Conservation (phyloP, 148 eudicot genomes). For the Rhododendron henanense region DNA sequence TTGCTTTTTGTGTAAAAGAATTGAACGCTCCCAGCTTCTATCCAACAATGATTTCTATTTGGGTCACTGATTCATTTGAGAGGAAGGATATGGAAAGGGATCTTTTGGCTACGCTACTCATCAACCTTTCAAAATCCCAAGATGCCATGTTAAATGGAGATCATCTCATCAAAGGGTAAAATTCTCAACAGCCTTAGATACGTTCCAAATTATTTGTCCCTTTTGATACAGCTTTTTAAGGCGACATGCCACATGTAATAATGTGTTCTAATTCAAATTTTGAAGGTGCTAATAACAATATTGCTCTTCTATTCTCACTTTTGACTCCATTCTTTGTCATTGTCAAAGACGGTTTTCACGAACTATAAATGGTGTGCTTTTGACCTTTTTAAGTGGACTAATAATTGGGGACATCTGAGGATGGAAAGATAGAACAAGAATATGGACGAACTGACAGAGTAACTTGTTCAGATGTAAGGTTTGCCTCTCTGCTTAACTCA, state of each 20-base stretch:
- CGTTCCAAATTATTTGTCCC: background rate
- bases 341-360: background rate
- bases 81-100: conserved; percentile 78
- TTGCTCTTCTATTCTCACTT: background rate
- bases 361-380: background rate
- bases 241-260: background rate
- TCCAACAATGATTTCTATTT: conserved; percentile 68
- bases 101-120: conserved; percentile 57
- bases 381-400: background rate
- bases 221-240: background rate
- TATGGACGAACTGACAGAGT: background rate
- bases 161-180: conserved; percentile 69
- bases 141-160: conserved; percentile 43
- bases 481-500: background rate
- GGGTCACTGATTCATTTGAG: conserved; percentile 86
- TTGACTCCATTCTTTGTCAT: background rate
- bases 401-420: background rate
- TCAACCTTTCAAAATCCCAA: conserved; percentile 50
- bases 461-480: background rate
- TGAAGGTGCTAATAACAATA: background rate
- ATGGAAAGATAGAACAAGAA: background rate
- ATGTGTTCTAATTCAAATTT: background rate
- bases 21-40: conserved; percentile 66
- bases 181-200: background rate
- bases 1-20: conserved; percentile 69